Percentiles rank a stretch among this genome's conserved stretches.
Evolutionary conservation across 177 flowering plant genomes (phyloP).

Genomic region (Tripterygium wilfordii): DNA sequence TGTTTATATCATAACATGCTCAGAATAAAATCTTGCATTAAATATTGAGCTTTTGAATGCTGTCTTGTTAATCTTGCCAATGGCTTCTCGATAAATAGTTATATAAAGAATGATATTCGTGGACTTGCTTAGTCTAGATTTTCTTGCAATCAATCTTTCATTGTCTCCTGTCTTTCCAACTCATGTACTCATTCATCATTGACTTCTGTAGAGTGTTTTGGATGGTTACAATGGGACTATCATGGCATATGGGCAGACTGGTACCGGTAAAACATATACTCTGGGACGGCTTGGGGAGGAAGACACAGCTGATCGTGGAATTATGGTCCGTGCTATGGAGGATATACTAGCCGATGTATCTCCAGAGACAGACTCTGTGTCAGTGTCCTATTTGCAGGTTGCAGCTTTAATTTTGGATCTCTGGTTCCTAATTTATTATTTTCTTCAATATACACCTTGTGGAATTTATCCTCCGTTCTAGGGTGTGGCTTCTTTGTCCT

Average conservation of each 20-base stretch:
- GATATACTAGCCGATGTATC: slow-evolving; percentile 73
- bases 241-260: slow-evolving; percentile 99
- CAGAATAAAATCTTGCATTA: no score
- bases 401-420: slow-evolving; percentile 6
- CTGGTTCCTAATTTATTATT: neutral
- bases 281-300: slow-evolving; percentile 94
- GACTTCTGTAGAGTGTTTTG: slow-evolving; percentile 73
- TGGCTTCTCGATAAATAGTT: no score
- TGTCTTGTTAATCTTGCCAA: no score
- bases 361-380: slow-evolving; percentile 69
- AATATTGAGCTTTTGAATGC: no score
- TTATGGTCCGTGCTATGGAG: slow-evolving; percentile 97
- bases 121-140: no score
- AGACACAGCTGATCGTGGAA: slow-evolving; percentile 89
- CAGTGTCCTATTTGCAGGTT: slow-evolving; percentile 93
- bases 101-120: no score
- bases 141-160: no score
- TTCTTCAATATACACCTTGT: no score
- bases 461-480: no score
- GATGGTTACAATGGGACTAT: slow-evolving; percentile 97
- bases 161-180: no score
- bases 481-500: no score
- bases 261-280: slow-evolving; percentile 95
- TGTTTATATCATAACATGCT: no score
- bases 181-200: neutral